Base-by-base conservation (phyloP, 352 stramenopile genomes). In the Phytophthora constricta region DNA sequence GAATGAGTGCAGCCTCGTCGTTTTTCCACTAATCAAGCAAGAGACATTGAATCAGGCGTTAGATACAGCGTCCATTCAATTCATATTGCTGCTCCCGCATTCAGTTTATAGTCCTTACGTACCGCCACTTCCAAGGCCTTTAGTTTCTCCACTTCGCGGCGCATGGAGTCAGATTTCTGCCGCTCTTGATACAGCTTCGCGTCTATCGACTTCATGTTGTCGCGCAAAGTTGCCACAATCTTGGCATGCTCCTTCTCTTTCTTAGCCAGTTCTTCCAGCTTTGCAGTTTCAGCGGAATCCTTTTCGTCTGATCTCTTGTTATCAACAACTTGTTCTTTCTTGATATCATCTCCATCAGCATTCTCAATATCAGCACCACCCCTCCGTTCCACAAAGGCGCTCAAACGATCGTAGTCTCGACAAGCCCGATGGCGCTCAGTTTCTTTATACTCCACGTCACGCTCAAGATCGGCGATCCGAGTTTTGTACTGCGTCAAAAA, bases 391-490 rank as follows among this genome's bases (percentile, higher is more conserved):
- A 93, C 59, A 28, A 73, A 84, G 46, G 78, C 62, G 43, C 79
- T 84, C 26, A 93, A 41, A 17, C 88, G 85, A 60, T 96, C 88
- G 26, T 87, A 89, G 17, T 91, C 82, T 46, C 88, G 74, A 65
- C 86, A 95, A 16, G 82, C 88, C 22, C 72, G 80, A 78, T 96
- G 88, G 0, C 88, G 78, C 54, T 95, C 85, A 4, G 81, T 73
- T 68, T 96, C 88, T 57, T 93, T 96, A 11, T 74, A 60, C 45
- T 93, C 84, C 27, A 96, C 47, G 62, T 93, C 88, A 22, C 42
- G 49, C 56, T 93, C 75, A 20, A 96, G 65, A 22, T 89, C 80
- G 28, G 57, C 47, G 55, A 96, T 74, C 43, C 83, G 77, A 7
- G 58, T 71, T 64, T 89, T 82, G 47, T 70, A 84, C 84, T 95